Evolutionary conservation across 2,329 filamentous ascomycete genomes (phyloP), one percentile per base, ranked within the genome.

Genomic region (Microdochium paspali): DNA sequence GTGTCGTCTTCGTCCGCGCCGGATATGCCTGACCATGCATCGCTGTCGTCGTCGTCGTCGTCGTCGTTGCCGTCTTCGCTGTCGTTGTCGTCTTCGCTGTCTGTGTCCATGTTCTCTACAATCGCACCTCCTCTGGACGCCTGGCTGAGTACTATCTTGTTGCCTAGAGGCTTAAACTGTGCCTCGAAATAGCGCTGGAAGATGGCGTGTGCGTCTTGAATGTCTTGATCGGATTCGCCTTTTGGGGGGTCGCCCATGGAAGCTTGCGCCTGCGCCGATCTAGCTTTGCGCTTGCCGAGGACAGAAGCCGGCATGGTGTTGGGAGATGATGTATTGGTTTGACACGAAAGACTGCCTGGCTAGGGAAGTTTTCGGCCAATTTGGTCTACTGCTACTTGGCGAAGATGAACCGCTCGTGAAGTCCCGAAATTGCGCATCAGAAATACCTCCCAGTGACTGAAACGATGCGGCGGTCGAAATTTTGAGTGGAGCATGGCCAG

Each of bases 151-250:
- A 10, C 63, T 57, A 7, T 56, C 56, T 21, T 26, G 20, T 44
- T 13, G 20, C 47, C 32, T 4, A 95, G 65, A 9, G 91, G 89
- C 61, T 82, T 79, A 69, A 96, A 97, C 61, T 86, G 83, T 24
- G 87, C 80, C 67, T 96, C 93, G 61, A 97, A 97, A 61, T 91
- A 85, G 56, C 80, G 80, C 49, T 83, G 82, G 59, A 98, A 87
- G 49, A 90, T 77, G 48, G 84, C 87, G 56, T 87, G 81, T 12
- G 85, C 74, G 49, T 82, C 76, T 35, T 68, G 63, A 1, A 63
- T 47, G 2, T 57, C 49, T 3, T 60, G 56, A 28, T 56, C 57
- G 12, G 59, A 48, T 5, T 58, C 58, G n/a, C 18, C 12, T 6
- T 7, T 4, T 40, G 35, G 9, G 5, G 52, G 46, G 23, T 24